Base-by-base conservation (phyloP, 2,329 filamentous ascomycete genomes). In the Nothophaeocryptopus gaeumannii region DNA sequence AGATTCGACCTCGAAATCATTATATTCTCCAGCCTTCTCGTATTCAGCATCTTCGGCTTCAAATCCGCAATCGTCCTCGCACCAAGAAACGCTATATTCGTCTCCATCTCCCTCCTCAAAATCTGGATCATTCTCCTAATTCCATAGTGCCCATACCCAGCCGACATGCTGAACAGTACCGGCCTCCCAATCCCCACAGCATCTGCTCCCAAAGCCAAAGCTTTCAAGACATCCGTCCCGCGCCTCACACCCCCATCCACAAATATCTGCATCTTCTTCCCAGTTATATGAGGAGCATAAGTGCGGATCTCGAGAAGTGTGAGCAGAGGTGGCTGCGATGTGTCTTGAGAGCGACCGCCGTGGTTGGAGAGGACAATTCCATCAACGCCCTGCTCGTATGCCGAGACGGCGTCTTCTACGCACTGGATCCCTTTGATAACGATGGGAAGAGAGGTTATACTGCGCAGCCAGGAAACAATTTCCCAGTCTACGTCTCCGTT, bases 201-300 rank as follows among this genome's bases (percentile, higher is more conserved):
- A 48, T 70, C 81, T 0, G 82, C 84, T 0, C 84, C 84, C 0
- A 87, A 68, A 44, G 81, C 83, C 12, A 86, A 58, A 0, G 81
- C 82, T 65, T 87, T 87, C 58, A 87, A 74, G 3, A 87, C 78
- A 60, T 87, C 84, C 0, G 82, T 81, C 0, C 84, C 84, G n/a
- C 83, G 70, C 13, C 76, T 74, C 16, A 87, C 75, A 0, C 84
- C 84, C 0, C 83, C 82, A 53, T 87, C 84, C 2, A 87, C 70
- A 48, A 78, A 82, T 1, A 87, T 53, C 34, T 59, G 49, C 77
- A 60, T 85, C 30, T 40, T 39, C 2, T 46, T 43, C 13, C 49
- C 43, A n/a, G 55, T 51, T 39, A 59, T 72, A 40, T 80, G 72
- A 0, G 83, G 82, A 16, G 78, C 80, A 54, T 76, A 78, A 53